Conservation (phyloP, 148 eudicot genomes). For the Rhododendron griersonianum region DNA sequence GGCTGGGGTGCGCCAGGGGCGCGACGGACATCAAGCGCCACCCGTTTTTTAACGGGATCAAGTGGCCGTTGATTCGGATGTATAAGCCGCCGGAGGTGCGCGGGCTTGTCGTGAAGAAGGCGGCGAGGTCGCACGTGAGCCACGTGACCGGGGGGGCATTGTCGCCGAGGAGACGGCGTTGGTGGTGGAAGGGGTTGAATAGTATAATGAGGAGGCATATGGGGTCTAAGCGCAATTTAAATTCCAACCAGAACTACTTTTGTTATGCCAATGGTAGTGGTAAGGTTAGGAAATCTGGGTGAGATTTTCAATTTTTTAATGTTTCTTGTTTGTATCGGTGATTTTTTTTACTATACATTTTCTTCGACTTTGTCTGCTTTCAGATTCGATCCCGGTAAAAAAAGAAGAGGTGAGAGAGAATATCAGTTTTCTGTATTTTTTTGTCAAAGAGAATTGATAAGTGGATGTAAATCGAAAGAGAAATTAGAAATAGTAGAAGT, state of each 20-base stretch:
- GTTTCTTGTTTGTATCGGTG: conserved; percentile 1
- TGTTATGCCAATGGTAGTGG: conserved; percentile 9
- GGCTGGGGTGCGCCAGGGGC: conserved; percentile 65
- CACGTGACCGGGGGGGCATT: conserved; percentile 25
- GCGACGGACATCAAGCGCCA: conserved; percentile 74
- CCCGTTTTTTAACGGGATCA: conserved; percentile 63
- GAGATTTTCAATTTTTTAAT: neutral
- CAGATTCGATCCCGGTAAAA: neutral
- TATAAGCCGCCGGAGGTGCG: conserved; percentile 73
- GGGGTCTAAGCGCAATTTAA: conserved; percentile 31
- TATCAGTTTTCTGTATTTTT: neutral
- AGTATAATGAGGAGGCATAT: conserved; percentile 31
- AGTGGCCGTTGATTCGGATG: conserved; percentile 74
- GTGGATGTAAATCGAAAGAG: conserved; percentile 5
- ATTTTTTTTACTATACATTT: neutral
- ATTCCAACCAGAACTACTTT: conserved; percentile 31
- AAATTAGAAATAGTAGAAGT: neutral
- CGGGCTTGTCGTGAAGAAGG: conserved; percentile 44
- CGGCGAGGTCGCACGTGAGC: conserved; percentile 23
- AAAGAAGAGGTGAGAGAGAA: neutral
- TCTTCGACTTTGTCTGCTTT: neutral
- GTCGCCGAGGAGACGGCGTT: conserved; percentile 32
- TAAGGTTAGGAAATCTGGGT: conserved; percentile 13
- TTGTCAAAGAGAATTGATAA: neutral
- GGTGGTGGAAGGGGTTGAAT: conserved; percentile 54